Evolutionary conservation across 805 yeast genomes (phyloP), one percentile per base, ranked within the genome.

Genomic region (Kodamaea kaohsiungensis): DNA sequence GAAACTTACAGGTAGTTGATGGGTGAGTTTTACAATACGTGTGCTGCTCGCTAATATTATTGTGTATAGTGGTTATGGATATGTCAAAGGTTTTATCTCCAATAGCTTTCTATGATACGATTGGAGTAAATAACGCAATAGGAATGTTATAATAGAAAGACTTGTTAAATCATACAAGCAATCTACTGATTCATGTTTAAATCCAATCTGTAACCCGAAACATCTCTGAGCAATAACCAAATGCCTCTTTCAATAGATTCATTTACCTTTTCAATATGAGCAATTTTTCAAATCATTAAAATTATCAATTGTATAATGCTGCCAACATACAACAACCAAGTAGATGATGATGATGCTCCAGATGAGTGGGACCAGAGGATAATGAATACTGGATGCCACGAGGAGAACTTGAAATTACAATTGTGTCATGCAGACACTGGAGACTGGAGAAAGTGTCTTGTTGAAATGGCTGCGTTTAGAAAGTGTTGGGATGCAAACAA

Each of bases 401-500:
- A 70, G 46, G 79, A 76, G 59, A 76, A 76, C 55, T 58, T 76
- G 43, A 67, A 61, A 15, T 61, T 76, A 22, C 78, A 74, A 54
- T 63, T 76, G 15, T 76, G 80, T 52, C 80, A 76, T 58, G 79
- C 80, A 9, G 80, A 76, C 58, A 73, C 66, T 7, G 79, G 79
- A 3, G 80, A 76, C 56, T 76, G 80, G 80, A 65, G 80, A 52
- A 57, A 61, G 55, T 66, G 70, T 48, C 12, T 52, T n/a, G 62
- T 63, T 35, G 76, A 79, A 65, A 79, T 83, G 88, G 71, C 72
- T 35, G 81, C 79, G 13, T 86, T 87, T 63, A 77, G 79, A 52
- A 73, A 79, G 52, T 87, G 92, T 69, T 87, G 91, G 91, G 79
- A 71, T 7, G 62, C 56, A 13, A 75, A 84, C 63, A 80, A 82